Base-by-base conservation (phyloP, 2,329 filamentous ascomycete species). In the Sodiomyces alkalinus region DNA sequence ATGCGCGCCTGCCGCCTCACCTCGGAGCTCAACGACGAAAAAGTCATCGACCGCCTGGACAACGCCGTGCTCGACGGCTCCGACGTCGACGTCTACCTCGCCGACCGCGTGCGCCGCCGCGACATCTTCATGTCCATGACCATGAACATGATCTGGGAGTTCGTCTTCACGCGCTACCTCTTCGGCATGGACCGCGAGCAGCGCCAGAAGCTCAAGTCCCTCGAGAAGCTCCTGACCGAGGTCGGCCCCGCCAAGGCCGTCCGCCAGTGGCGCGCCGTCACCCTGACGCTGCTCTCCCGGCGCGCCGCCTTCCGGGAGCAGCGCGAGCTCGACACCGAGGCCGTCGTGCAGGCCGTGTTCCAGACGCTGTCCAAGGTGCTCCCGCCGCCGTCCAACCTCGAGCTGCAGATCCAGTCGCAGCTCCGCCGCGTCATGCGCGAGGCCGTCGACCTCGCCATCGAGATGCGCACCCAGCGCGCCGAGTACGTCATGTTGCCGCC, bases 91-190 rank as follows among this genome's bases (percentile, higher is more conserved):
- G 61, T 64, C 33, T 90, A 92, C 46, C 74, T 98, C 27, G 69
- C 70, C 39, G 87, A 98, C 50, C 80, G 92, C 21, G 79, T 94
- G 30, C 76, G 71, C 45, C 77, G 90, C 35, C 75, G 87, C 34
- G 87, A 96, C 50, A 76, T 96, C 33, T 94, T 98, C 64, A 94
- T 96, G 83, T 90, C 85, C 20, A 85, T 98, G 52, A 82, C 87
- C 31, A 96, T 96, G 86, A 90, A 80, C 36, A 94, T 98, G 85
- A 76, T 98, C 28, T 98, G 86, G 86, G 90, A 98, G 53, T 94
- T 92, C 47, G 77, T 98, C 48, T 98, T 98, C 49, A 94, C 87
- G 7, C 75, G 90, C 38, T 98, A 98, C 52, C 74, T 98, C 16
- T 98, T 98, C 50, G 90, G 90, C 43, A 93, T 98, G 83, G 90